Evolutionary conservation across 108 stramenopile species (phyloP).

Genomic region (Poteriospumella lacustris): DNA sequence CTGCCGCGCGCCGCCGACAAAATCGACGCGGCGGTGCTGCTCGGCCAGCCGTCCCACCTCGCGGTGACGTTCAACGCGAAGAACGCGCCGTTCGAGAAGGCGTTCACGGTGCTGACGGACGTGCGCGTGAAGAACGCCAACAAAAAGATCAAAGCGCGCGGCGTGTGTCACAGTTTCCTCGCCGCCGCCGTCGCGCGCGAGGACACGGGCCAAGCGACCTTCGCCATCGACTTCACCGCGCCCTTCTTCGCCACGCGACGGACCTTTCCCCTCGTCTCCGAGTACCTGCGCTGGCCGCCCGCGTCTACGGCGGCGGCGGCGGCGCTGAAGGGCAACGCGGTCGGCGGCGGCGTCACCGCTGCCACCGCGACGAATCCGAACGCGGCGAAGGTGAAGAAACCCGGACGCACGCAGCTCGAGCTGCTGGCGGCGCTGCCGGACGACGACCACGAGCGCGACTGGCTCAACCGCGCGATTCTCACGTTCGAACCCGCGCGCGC

Average conservation of each 20-base stretch:
- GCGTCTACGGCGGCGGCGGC: not conserved
- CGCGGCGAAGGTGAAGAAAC: not conserved
- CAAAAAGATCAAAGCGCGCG: not conserved
- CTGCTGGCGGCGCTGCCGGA: slow-evolving; percentile 3
- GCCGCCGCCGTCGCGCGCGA: not conserved
- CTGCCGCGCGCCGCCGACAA: slow-evolving; percentile 39
- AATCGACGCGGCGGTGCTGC: slow-evolving; percentile 32
- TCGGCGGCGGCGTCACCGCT: not conserved
- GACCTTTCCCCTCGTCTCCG: not conserved
- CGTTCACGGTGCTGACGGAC: slow-evolving; percentile 39
- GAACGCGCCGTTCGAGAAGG: slow-evolving; percentile 31
- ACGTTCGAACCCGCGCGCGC: not conserved
- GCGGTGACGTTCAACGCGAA: not conserved
- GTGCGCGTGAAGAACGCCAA: slow-evolving; percentile 19
- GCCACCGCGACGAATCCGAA: not conserved
- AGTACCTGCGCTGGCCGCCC: not conserved
- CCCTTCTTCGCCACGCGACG: not conserved
- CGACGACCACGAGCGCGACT: no score
- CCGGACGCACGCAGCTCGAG: not conserved
- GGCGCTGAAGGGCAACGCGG: not conserved
- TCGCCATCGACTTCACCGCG: not conserved
- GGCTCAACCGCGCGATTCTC: not conserved
- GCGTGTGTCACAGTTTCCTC: not conserved
- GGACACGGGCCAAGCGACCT: not conserved
- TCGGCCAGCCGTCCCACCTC: slow-evolving; percentile 15